phyloP scores from a whole-genome alignment of 148 eudicot genomes.

The Chenopodium suecicum region DNA sequence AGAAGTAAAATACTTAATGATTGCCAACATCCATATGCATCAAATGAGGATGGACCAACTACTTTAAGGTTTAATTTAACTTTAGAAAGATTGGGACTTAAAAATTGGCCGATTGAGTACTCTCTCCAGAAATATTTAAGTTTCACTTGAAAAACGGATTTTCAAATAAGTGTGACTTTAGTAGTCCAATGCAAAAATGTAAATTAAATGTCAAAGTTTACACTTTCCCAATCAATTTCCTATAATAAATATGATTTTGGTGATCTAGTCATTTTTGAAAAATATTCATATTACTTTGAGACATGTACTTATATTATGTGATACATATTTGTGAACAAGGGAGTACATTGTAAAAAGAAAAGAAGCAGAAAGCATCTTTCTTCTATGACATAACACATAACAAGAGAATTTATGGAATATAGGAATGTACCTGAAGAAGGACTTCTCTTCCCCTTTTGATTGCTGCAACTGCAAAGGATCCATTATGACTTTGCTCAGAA shows the following conservation, averaged over 20 bases:
- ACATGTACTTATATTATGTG: background rate
- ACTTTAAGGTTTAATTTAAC: background rate
- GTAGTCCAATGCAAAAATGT: background rate
- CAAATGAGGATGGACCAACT: background rate
- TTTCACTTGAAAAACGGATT: background rate
- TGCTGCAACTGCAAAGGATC: constrained; percentile 48
- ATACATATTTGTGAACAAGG: background rate
- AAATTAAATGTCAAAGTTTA: background rate
- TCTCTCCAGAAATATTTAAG: background rate
- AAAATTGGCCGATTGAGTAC: background rate
- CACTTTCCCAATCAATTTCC: background rate
- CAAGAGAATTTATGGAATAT: constrained; percentile 4
- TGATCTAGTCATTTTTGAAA: background rate
- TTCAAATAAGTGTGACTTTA: background rate
- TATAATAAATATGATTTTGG: background rate
- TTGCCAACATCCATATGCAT: background rate
- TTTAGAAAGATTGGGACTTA: too few relatives aligned
- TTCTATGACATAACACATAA: background rate
- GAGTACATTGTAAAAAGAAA: background rate
- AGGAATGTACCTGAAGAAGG: constrained; percentile 67
- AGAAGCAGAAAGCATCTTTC: constrained; percentile 1
- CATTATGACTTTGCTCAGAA: constrained; percentile 9
- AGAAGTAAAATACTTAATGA: background rate
- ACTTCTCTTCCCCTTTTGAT: constrained; percentile 73
- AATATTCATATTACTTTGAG: background rate